phyloP scores from a whole-genome alignment of 2,329 filamentous ascomycete genomes.

The Penicillium thymicola region DNA sequence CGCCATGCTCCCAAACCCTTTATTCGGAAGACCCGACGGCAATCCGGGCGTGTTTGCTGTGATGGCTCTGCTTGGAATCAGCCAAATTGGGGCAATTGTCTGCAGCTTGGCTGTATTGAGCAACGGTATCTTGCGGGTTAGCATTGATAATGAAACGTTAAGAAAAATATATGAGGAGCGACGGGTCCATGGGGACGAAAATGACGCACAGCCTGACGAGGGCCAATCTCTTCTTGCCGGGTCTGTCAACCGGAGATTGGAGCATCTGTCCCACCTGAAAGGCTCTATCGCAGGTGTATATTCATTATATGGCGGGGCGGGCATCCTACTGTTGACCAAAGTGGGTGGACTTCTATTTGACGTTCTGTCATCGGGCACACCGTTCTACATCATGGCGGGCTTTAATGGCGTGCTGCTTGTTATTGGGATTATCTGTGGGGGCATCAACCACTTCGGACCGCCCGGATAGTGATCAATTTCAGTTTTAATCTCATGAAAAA shows the following conservation, averaged over 20 bases:
- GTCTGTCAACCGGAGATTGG: constrained; percentile 20
- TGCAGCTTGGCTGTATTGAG: constrained; percentile 89
- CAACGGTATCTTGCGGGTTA: constrained; percentile 64
- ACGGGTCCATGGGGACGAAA: constrained; percentile 5
- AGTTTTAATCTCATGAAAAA: background rate
- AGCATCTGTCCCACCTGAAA: constrained; percentile 63
- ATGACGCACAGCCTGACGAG: constrained; percentile 22
- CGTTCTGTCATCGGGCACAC: constrained; percentile 65
- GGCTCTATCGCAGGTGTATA: constrained; percentile 95
- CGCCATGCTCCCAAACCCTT: constrained; percentile 71
- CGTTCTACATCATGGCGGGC: constrained; percentile 89
- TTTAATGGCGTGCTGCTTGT: constrained; percentile 74
- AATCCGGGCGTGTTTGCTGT: constrained; percentile 68
- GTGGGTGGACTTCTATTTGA: constrained; percentile 86
- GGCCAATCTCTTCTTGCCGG: constrained; percentile 30
- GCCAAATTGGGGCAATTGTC: constrained; percentile 94
- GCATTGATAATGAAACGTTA: constrained; percentile 15
- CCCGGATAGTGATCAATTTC: constrained; percentile 5
- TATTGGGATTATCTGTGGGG: constrained; percentile 30
- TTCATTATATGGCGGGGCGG: constrained; percentile 82
- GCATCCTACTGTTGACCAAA: constrained; percentile 89
- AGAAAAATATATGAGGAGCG: constrained; percentile 16
- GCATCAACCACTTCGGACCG: constrained; percentile 20
- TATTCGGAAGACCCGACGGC: constrained; percentile 68
- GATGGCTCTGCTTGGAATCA: constrained; percentile 78